Base-by-base conservation (phyloP, 2,329 filamentous ascomycete genomes). In the Thielaviopsis cerberus region DNA sequence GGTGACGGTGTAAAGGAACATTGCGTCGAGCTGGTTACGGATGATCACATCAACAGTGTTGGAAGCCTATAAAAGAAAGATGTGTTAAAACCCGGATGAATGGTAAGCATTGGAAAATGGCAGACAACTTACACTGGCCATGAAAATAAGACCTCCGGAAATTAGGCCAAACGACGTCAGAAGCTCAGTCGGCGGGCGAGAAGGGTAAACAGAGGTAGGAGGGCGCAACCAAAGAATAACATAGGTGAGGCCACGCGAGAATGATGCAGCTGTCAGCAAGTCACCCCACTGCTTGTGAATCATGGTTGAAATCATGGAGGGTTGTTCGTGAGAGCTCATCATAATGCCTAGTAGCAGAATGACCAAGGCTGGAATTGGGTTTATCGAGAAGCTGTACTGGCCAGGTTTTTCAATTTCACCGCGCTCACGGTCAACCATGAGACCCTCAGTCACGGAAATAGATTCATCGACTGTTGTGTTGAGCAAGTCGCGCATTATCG, bases 271-370 rank as follows among this genome's bases (percentile, higher is more conserved):
- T 53, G 87, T 78, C 57, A 97, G 77, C 63, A 97, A 77, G 65
- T 82, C 82, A 25, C 91, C 91, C 91, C 91, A 97, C 70, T 96
- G 90, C 67, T 84, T 84, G 72, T 97, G 91, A 54, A 97, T 79
- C 87, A 92, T 95, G 63, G 82, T 87, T 10, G 88, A 91, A 53
- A 89, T 77, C 83, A 88, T 88, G 61, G 82, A 86, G 26, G 75
- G 69, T 68, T 95, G 90, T 60, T 91, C 87, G 69, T 97, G 91
- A 25, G 86, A 88, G 66, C 85, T 85, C 91, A 97, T 97, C 86
- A 95, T 92, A 67, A 90, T 80, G 34, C 92, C 92, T 1, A 96
- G 75, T 0, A 96, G 74, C 59, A 96, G 74, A 63, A 97, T 91
- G 54, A 95, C 80, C 3, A 97, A 75, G 0, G 83, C 87, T 0